phyloP scores from a whole-genome alignment of 306 rosid genomes.

The Styphnolobium japonicum region DNA sequence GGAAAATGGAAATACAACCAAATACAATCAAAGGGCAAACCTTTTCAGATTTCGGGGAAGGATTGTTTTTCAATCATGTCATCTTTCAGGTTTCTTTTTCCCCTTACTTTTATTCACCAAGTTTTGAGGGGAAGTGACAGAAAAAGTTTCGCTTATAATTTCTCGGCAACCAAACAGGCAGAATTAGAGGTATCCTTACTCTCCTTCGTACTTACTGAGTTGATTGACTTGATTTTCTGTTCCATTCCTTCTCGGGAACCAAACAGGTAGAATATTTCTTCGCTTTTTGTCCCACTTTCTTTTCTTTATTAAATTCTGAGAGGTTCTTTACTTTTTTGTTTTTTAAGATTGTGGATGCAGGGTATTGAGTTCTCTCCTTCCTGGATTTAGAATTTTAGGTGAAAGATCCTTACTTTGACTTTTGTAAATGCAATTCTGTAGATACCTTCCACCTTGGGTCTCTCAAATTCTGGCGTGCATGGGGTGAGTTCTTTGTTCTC shows the following conservation, averaged over 20 bases:
- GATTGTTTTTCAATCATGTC: conserved; percentile 30
- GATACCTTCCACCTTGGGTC: conserved; percentile 60
- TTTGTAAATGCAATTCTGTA: conserved; percentile 52
- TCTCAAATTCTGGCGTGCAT: conserved; percentile 55
- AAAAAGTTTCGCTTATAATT: not conserved
- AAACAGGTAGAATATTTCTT: not conserved
- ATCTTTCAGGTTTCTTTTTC: conserved; percentile 26
- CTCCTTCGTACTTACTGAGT: too few species aligned
- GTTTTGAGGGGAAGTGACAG: not conserved
- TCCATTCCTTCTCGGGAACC: not conserved
- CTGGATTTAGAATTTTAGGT: conserved; percentile 26
- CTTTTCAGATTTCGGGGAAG: conserved; percentile 19
- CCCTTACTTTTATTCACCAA: not conserved
- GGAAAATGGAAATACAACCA: conserved; percentile 25
- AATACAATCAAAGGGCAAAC: conserved; percentile 22
- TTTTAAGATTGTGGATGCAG: conserved; percentile 20
- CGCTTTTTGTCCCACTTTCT: not conserved
- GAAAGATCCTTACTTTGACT: conserved; percentile 32
- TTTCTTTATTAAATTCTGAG: conserved; percentile 14
- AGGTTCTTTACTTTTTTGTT: not conserved
- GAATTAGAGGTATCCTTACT: not conserved
- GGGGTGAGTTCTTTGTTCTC: conserved; percentile 60
- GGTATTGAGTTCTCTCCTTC: conserved; percentile 18
- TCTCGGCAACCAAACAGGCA: not conserved
- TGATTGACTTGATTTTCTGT: too few species aligned